Evolutionary conservation across 2,329 filamentous ascomycete species (phyloP), one percentile per base, ranked within the genome.

Genomic region (Cytospora mali): DNA sequence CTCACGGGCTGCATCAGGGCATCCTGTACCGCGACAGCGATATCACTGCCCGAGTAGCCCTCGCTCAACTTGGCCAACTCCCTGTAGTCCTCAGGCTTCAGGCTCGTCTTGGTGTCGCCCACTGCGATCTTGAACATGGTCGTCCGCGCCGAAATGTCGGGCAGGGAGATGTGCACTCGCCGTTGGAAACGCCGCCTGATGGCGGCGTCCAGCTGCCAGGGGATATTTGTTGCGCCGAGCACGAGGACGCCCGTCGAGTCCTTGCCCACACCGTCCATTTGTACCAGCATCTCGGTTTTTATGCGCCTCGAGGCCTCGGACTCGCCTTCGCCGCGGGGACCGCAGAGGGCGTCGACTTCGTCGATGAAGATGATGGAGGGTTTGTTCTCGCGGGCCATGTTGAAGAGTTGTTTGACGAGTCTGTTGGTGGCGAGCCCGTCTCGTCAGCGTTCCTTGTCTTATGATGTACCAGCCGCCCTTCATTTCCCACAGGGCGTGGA

Each of bases 341-440:
- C 95, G 73, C 95, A 98, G 1, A 99, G 88, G 6, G 95, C 95
- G 75, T 99, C 95, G 67, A 98, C 93, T 77, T 98, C 94, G 75
- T 98, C 94, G 72, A 98, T 97, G 79, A 98, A 98, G 76, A 98
- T 97, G 74, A 99, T 97, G 1, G 93, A 95, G 0, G 95, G 95
- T 71, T 95, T 97, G 77, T 97, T 98, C 75, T 99, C 95, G 75
- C 96, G 89, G 0, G 95, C 95, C 91, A 99, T 97, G 70, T 90
- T 92, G 80, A 99, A 99, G 13, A 99, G 85, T 67, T 96, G 91
- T 74, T 98, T 98, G 62, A 99, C 95, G 69, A 99, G 84, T 72
- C 93, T 96, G 71, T 54, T 16, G 28, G 9, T 13, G 16, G 16
- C n/a, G 35, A 6, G n/a, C 35, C 14, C 2, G 13, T 21, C 18